phyloP scores from a whole-genome alignment of 2,329 filamentous ascomycete genomes.

The Cordyceps militaris region DNA sequence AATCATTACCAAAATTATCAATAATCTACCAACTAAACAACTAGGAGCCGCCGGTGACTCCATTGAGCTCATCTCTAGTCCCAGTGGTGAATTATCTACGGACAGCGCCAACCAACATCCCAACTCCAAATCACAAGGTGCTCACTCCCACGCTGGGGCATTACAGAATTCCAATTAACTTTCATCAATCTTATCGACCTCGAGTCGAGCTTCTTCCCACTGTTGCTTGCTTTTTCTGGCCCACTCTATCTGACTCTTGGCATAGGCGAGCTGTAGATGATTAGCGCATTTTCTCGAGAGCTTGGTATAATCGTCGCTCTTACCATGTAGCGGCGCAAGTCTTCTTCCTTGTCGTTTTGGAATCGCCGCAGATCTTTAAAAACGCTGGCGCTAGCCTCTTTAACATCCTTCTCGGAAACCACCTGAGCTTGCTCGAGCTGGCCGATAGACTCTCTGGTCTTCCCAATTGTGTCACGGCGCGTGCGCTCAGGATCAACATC shows the following conservation, averaged over 20 bases:
- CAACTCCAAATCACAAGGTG: constrained; percentile 9
- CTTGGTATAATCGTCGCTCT: constrained; percentile 27
- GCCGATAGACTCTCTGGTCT: constrained; percentile 80
- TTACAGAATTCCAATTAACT: constrained; percentile 26
- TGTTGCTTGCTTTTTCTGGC: constrained; percentile 82
- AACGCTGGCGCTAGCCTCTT: constrained; percentile 82
- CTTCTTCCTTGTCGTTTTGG: constrained; percentile 91
- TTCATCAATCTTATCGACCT: constrained; percentile 81
- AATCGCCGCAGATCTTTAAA: constrained; percentile 87
- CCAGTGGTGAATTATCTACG: background rate
- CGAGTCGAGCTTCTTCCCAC: constrained; percentile 83
- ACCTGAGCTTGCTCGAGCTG: constrained; percentile 87
- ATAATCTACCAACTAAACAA: constrained; percentile 2
- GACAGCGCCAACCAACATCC: background rate
- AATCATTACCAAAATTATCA: constrained; percentile 1
- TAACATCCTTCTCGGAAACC: constrained; percentile 84
- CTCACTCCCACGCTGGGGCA: background rate
- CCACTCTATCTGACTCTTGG: constrained; percentile 90
- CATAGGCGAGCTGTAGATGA: constrained; percentile 68
- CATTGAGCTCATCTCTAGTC: background rate
- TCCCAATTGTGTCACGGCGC: constrained; percentile 86
- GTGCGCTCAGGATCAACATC: constrained; percentile 94
- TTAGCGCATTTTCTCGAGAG: constrained; percentile 18
- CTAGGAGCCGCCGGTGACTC: background rate
- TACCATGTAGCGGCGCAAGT: constrained; percentile 93